Base-by-base conservation (phyloP, 2,329 filamentous ascomycete genomes). In the Colletotrichum chrysophilum region DNA sequence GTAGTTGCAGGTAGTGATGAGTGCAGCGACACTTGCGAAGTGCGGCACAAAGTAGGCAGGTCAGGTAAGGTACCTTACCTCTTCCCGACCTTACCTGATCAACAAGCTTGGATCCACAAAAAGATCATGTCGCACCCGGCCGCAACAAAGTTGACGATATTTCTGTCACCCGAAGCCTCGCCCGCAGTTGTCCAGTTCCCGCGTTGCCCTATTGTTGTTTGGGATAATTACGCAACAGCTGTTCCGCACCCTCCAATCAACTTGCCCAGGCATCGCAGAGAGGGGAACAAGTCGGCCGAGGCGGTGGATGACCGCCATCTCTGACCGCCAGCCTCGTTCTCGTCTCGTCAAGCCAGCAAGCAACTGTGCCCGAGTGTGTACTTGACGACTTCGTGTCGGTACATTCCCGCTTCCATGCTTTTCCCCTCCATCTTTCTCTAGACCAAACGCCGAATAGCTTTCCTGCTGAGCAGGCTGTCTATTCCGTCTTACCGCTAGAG, bases 361-460 rank as follows among this genome's bases (percentile, higher is more conserved):
- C 55, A 28, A 26, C 16, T 58, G 14, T 58, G 55, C 26, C 16
- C 9, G 56, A 14, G 21, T 8, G 61, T 21, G 36, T 48, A 52
- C 9, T 66, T 18, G 43, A 38, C 24, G n/a, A 36, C 60, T 56
- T 75, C 68, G 68, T 75, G 72, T 66, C 55, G 61, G 72, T 71
- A 61, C 21, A 24, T 32, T 38, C 61, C 72, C 72, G 61, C 67
- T 21, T n/a, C 56, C 60, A 71, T 66, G 34, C 13, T 61, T 66
- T 58, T 21, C 58, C 36, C 21, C 36, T 38, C 55, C 55, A 34
- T 48, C 21, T 64, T 38, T 38, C 60, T 64, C 32, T 7, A 18
- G 30, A 26, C 60, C 30, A 14, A 24, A 38, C 43, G 36, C 36
- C 26, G 16, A 21, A 30, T 48, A 66, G 14, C 65, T n/a, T 24